These are phyloP conservation scores for Cyberlindnera maritima DNA, from an alignment of 805 yeast species.

Conservation along the genomic window DNA sequence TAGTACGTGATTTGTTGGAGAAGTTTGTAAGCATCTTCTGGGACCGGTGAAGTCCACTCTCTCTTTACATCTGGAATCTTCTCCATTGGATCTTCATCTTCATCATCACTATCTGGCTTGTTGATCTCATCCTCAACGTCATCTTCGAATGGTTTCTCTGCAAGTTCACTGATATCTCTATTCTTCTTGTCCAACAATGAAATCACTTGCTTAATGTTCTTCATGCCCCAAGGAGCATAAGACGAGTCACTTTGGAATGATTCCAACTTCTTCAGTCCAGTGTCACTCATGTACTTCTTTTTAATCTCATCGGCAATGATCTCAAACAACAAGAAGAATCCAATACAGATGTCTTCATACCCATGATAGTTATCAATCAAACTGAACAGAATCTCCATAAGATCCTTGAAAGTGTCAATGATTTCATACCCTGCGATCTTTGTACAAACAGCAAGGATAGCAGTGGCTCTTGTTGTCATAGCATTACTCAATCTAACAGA, in stretches of 20 bases:
- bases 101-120: slow-evolving; percentile 35
- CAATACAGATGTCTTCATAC: slow-evolving; percentile 66
- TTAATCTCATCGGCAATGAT: slow-evolving; percentile 51
- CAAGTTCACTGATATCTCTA: slow-evolving; percentile 27
- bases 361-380: slow-evolving; percentile 84
- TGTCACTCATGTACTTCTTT: slow-evolving; percentile 32
- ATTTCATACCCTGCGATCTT: slow-evolving; percentile 67
- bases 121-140: slow-evolving; percentile 36
- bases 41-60: slow-evolving; percentile 68
- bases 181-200: slow-evolving; percentile 39
- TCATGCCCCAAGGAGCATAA: slow-evolving; percentile 42
- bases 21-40: slow-evolving; percentile 55
- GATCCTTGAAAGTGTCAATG: slow-evolving; percentile 65
- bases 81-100: slow-evolving; percentile 24
- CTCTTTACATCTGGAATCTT: slow-evolving; percentile 29
- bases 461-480: slow-evolving; percentile 69
- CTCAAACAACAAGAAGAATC: slow-evolving; percentile 69
- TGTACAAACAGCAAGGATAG: slow-evolving; percentile 66
- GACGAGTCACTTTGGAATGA: slow-evolving; percentile 26
- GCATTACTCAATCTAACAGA: slow-evolving; percentile 68
- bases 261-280: slow-evolving; percentile 19
- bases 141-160: slow-evolving; percentile 34
- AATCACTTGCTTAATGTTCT: slow-evolving; percentile 40
- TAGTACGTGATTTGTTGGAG: slow-evolving; percentile 63
- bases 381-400: slow-evolving; percentile 70